Base-by-base conservation (phyloP, 176 grass and related monocot genomes). In the Oryza glumipatula region DNA sequence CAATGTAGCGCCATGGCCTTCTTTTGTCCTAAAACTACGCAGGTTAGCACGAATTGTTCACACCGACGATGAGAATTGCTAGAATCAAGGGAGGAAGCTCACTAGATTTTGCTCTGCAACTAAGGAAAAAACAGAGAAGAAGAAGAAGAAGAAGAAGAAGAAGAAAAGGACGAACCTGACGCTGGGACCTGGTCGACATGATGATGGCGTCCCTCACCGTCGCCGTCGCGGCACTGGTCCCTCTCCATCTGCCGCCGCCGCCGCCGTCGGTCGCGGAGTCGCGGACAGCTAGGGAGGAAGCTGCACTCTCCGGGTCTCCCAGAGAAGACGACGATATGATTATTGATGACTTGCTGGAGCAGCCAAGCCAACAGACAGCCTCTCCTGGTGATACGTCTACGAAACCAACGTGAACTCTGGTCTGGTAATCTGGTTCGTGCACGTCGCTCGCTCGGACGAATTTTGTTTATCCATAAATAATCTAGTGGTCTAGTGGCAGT, bases 241-340 rank as follows among this genome's bases (percentile, higher is more conserved):
- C 52, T 65, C 56, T 83, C 86, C 86, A 78, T 88, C 49, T 3
- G 17, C 51, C 23, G 52, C 52, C 17, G 52, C 51, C 23, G 54
- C 54, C 19, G 54, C 36, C 54, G 16, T 58, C 16, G 51, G 4
- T 54, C 3, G 51, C 51, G 3, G 16, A 19, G 16, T 58, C 54
- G 54, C 54, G 43, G 43, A 44, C 43, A 21, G 54, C 17, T 21
- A 21, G 6, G 51, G 54, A 58, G 76, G 60, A 65, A 26, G 3
- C 19, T 66, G 9, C 58, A 23, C 21, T 63, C 21, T 63, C 52
- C 52, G 1, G 39, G 41, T 19, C 38, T 71, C 39, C 41, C 70
- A 7, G 6, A 72, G 41, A 72, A 41, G 70, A 72, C 11, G 41
- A 24, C 4, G 52, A 19, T 56, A 7, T 5, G 6, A 7, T 21